Evolutionary conservation across 208 protist species (phyloP), one percentile per base, ranked within the genome.

Genomic region (Spongospora subterranea): DNA sequence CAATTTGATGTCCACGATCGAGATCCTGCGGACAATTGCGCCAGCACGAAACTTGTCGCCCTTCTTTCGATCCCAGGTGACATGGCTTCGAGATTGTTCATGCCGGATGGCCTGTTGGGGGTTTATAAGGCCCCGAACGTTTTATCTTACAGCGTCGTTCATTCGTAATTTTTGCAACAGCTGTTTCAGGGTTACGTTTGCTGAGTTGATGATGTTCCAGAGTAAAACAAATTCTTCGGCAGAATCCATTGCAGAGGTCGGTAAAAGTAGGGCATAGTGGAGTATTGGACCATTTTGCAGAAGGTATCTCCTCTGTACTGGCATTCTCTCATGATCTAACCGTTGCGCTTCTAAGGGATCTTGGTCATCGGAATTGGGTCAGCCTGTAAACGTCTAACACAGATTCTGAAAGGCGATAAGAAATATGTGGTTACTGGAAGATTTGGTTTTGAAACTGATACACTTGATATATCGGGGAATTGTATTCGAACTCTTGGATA

Each of bases 291-390:
- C 11, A 6, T 35, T 82, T 82, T n/a, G 71, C 71, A 6, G 71
- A 82, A 39, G 71, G 71, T 82, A 6, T 6, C 6, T 20, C 71
- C 35, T 39, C n/a, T 29, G 54, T 17, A 17, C 35, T 35, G 71
- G 6, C 71, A 39, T 35, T 20, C 6, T n/a, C n/a, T 35, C 6
- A 6, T 20, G 17, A 45, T 13, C 40, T 35, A 43, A 35, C 71
- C 35, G n/a, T 35, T 43, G n/a, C 6, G 6, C n/a, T 20, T 6
- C 71, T 6, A 45, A 82, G 6, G 17, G 71, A 13, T 82, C 71
- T n/a, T 82, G 35, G n/a, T 82, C 71, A 13, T 82, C 71, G 71
- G 71, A 13, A 82, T 82, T 43, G 71, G 71, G 71, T n/a, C 71
- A 20, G 71, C 71, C 71, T 45, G 35, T n/a, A 82, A 82, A 43